Percentiles rank a stretch among this genome's conserved stretches.
These are phyloP conservation scores for Cantharellus anzutake DNA, from an alignment of 768 basidiomycete genomes.

Conservation along the genomic window DNA sequence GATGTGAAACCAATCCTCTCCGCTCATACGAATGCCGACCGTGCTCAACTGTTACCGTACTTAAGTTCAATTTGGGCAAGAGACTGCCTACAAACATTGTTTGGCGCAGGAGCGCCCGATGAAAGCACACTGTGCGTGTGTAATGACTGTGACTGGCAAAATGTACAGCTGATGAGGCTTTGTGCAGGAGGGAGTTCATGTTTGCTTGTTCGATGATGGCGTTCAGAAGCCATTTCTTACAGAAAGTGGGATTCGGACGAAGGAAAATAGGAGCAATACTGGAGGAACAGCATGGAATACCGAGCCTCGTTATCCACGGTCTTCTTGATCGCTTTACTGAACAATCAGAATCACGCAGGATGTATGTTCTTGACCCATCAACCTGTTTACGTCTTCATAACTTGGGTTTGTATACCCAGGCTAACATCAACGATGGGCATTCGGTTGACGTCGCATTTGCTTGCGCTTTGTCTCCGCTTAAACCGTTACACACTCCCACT, in stretches of 20 bases:
- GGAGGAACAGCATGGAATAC: not conserved
- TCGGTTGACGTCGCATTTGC: not conserved
- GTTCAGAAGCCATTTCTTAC: not conserved
- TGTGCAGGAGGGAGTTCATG: not conserved
- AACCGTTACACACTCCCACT: not conserved
- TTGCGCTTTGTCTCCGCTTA: not conserved
- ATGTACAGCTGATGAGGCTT: not conserved
- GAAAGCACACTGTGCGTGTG: slow-evolving; percentile 40
- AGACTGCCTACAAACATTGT: slow-evolving; percentile 31
- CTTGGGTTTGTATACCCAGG: not conserved
- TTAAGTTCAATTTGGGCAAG: slow-evolving; percentile 52
- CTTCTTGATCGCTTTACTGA: not conserved
- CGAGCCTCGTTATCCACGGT: not conserved
- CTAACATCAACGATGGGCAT: not conserved
- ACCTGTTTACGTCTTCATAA: not conserved
- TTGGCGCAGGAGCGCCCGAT: slow-evolving; percentile 28
- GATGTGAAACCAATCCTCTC: slow-evolving; percentile 35
- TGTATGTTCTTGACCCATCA: not conserved
- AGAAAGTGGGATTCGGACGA: not conserved
- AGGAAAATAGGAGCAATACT: not conserved
- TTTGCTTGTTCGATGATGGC: not conserved
- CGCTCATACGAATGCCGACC: slow-evolving; percentile 28
- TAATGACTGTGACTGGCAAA: too few relatives aligned
- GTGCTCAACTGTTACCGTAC: slow-evolving; percentile 37
- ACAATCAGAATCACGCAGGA: not conserved